phyloP scores from a whole-genome alignment of 2,329 filamentous ascomycete species.

The Hypoxylon sp. region DNA sequence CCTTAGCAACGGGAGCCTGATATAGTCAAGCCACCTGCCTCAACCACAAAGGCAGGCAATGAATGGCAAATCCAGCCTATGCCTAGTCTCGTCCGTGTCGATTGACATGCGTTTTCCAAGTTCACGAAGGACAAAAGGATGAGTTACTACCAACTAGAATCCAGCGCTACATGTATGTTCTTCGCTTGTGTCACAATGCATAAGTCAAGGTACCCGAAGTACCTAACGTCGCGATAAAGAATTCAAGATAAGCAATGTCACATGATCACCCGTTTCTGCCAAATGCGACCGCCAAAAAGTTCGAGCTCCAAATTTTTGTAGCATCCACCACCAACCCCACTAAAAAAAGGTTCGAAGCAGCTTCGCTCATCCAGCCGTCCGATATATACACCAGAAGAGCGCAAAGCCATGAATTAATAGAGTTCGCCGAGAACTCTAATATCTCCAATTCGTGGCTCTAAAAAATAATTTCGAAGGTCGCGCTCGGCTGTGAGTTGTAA shows the following conservation, averaged over 20 bases:
- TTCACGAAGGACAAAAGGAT: constrained; percentile 2
- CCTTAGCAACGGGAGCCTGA: not conserved
- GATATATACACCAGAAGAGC: constrained; percentile 25
- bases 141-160: constrained; percentile 1
- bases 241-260: constrained; percentile 32
- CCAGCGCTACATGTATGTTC: not conserved
- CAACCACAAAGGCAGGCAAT: not conserved
- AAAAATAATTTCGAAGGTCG: constrained; percentile 6
- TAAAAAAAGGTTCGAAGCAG: constrained; percentile 34
- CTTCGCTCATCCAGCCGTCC: constrained; percentile 30
- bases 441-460: not conserved
- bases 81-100: constrained; percentile 1
- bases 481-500: constrained; percentile 24
- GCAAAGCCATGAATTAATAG: constrained; percentile 37
- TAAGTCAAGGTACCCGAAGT: not conserved
- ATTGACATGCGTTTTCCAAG: not conserved
- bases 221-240: constrained; percentile 11
- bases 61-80: not conserved
- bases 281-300: constrained; percentile 63
- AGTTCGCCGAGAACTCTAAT: constrained; percentile 25
- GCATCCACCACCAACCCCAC: constrained; percentile 33
- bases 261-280: constrained; percentile 57
- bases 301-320: constrained; percentile 42
- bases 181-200: constrained; percentile 13
- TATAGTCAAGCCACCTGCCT: constrained; percentile 11